A percentile compares a stretch with the other conserved stretches of the same genome.
Evolutionary conservation across 2,329 filamentous ascomycete species (phyloP).

Genomic region (Eurotiales sp.): DNA sequence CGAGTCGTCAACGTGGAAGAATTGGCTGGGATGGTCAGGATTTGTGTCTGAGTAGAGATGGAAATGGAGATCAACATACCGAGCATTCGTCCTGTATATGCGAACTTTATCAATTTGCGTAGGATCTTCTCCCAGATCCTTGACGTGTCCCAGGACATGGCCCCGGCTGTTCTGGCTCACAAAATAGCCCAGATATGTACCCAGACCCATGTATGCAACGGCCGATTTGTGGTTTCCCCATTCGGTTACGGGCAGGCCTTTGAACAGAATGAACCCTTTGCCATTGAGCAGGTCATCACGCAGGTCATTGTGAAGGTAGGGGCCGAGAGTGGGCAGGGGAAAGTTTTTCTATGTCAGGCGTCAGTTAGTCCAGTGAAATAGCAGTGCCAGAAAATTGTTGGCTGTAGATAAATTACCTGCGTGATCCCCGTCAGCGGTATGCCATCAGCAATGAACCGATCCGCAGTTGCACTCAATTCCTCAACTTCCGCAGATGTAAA

Average conservation of each 20-base stretch:
- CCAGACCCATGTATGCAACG: slow-evolving; percentile 85
- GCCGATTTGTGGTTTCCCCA: slow-evolving; percentile 80
- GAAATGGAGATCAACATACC: slow-evolving; percentile 34
- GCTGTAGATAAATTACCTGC: slow-evolving; percentile 43
- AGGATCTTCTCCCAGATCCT: slow-evolving; percentile 79
- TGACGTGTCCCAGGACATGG: slow-evolving; percentile 84
- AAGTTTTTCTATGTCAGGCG: slow-evolving; percentile 60
- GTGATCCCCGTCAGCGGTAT: slow-evolving; percentile 69
- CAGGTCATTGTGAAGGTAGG: slow-evolving; percentile 51
- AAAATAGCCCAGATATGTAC: slow-evolving; percentile 82
- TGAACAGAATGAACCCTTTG: slow-evolving; percentile 88
- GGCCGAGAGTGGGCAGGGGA: slow-evolving; percentile 54
- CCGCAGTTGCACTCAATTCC: slow-evolving; percentile 64
- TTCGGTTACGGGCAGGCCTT: slow-evolving; percentile 69
- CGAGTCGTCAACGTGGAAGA: slow-evolving; percentile 79
- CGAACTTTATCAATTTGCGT: slow-evolving; percentile 79
- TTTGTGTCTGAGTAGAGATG: neutral
- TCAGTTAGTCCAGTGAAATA: no score
- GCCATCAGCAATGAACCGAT: slow-evolving; percentile 63
- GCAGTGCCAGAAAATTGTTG: neutral
- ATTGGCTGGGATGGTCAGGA: slow-evolving; percentile 54
- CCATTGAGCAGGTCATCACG: slow-evolving; percentile 70
- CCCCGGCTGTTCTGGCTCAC: slow-evolving; percentile 80
- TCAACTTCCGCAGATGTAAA: slow-evolving; percentile 64
- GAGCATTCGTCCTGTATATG: slow-evolving; percentile 83